Evolutionary conservation across 306 rosid species (phyloP), one percentile per base, ranked within the genome.

Genomic region (Quercus wislizeni): DNA sequence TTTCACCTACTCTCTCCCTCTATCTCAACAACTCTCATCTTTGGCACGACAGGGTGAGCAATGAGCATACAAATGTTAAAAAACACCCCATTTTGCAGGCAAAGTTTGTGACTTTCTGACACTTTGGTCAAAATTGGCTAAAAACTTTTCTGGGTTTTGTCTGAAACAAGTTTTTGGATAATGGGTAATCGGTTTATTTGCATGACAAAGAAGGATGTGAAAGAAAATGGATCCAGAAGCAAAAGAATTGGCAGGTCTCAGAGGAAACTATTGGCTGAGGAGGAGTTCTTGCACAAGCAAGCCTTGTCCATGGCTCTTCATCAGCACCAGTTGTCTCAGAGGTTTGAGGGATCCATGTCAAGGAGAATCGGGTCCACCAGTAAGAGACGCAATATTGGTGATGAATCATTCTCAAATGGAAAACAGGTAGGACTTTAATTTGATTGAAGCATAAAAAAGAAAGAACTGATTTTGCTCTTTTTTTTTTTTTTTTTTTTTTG

Each of bases 321-420:
- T 6, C 97, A 96, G 83, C 97, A 93, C 74, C 99, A 95, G 72
- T 70, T 88, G 80, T 96, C 99, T 69, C 99, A 96, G 88, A 91
- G 99, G 87, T 93, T 93, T 69, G 99, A 96, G 15, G 98, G 98
- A 12, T 96, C 99, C n/a, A 93, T 89, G 95, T 96, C 99, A 17
- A 71, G 98, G 43, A 78, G 98, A 83, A 85, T 90, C 79, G 99
- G 98, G 62, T 90, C 98, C 41, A 94, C 94, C 0, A 94, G 98
- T 43, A 84, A 96, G 77, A 89, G 97, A 70, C 92, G 78, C 63
- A 89, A 78, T 82, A 76, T 87, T 0, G 46, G 95, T 27, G 99
- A 96, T 56, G 28, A 67, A 25, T 84, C 97, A 43, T 28, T 93
- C 19, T 55, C 88, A 69, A 89, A 80, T 62, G 85, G 68, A 58